Percentiles rank a stretch among this genome's conserved stretches.
phyloP scores from a whole-genome alignment of 2,329 filamentous ascomycete genomes.

The Penicillium polonicum region DNA sequence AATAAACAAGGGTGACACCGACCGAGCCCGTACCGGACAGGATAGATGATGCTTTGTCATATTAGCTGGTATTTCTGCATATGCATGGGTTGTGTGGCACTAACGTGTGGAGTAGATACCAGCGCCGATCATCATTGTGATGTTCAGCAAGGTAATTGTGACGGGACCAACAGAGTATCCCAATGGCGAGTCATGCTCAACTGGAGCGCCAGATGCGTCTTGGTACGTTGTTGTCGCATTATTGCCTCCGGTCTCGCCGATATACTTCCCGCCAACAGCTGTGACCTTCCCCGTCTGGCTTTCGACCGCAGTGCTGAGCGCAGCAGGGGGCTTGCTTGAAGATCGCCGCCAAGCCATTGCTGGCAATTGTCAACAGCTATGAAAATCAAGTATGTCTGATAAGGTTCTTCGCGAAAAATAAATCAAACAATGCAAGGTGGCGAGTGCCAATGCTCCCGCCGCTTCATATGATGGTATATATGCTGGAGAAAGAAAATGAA shows the following conservation, averaged over 20 bases:
- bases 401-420: not conserved
- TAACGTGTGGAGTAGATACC: slow-evolving; percentile 63
- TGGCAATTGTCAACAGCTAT: not conserved
- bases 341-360: not conserved
- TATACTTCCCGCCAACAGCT: not conserved
- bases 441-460: not conserved
- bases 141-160: slow-evolving; percentile 60
- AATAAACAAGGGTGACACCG: slow-evolving; percentile 62
- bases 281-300: not conserved
- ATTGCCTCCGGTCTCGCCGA: slow-evolving; percentile 38
- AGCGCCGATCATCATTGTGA: slow-evolving; percentile 63
- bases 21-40: slow-evolving; percentile 60
- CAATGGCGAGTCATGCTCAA: slow-evolving; percentile 58
- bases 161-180: slow-evolving; percentile 59
- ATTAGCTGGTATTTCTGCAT: not conserved
- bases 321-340: not conserved
- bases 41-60: slow-evolving; percentile 54
- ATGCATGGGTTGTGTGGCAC: slow-evolving; percentile 25
- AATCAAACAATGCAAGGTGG: not conserved
- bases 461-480: not conserved
- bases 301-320: not conserved
- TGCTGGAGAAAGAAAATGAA: not conserved
- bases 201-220: slow-evolving; percentile 61
- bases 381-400: no score
- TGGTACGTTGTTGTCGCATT: slow-evolving; percentile 54